phyloP scores from a whole-genome alignment of 495 filamentous ascomycete genomes.

The Aspergillus homomorphus region DNA sequence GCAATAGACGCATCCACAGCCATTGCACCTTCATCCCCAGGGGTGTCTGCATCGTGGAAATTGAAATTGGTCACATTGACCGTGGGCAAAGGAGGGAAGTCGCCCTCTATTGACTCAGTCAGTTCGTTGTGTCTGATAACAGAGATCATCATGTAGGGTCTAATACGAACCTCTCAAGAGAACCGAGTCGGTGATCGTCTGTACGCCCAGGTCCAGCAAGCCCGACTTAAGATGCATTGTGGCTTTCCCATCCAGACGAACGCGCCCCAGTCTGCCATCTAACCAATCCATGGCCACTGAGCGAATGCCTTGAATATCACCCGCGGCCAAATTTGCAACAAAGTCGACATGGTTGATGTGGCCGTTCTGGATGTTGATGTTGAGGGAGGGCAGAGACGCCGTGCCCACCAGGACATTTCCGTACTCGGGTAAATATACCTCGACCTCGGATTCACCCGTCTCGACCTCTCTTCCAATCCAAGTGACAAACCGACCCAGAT shows the following conservation, averaged over 20 bases:
- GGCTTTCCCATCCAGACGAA: constrained; percentile 69
- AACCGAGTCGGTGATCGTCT: constrained; percentile 65
- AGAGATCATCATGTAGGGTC: constrained; percentile 14
- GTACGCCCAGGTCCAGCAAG: constrained; percentile 69
- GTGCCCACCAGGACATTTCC: constrained; percentile 72
- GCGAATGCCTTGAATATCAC: constrained; percentile 73
- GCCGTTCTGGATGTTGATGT: constrained; percentile 71
- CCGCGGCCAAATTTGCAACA: constrained; percentile 67
- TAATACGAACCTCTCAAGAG: constrained; percentile 73
- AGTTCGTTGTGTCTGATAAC: constrained; percentile 15
- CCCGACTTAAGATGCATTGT: constrained; percentile 71
- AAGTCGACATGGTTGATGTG: constrained; percentile 74
- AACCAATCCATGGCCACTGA: constrained; percentile 86
- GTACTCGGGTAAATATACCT: constrained; percentile 83
- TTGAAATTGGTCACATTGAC: constrained; percentile 76
- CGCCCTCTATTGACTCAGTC: constrained; percentile 37
- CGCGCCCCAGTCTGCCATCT: constrained; percentile 63
- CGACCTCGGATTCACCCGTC: constrained; percentile 63
- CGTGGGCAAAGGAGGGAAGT: constrained; percentile 71
- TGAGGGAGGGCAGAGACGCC: constrained; percentile 69
- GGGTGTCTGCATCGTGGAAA: constrained; percentile 62
- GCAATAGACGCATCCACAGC: constrained; percentile 69
- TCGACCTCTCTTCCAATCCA: constrained; percentile 76
- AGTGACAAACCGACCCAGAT: constrained; percentile 72
- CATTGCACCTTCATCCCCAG: constrained; percentile 57